phyloP scores from a whole-genome alignment of 2,329 filamentous ascomycete genomes.

The Fusarium sterilihyphosum region DNA sequence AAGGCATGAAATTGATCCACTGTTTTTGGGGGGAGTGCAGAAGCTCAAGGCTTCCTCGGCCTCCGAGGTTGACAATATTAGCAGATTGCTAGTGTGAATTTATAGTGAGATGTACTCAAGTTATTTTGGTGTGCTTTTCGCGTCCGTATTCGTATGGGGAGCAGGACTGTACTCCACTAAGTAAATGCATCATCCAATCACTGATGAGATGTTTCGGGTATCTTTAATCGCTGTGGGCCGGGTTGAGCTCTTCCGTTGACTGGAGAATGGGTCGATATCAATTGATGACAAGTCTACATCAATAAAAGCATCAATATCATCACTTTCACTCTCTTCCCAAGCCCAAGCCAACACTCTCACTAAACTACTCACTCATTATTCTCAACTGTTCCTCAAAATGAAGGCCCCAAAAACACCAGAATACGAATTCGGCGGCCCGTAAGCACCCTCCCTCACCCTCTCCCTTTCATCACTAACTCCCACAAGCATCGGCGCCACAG shows the following conservation, averaged over 20 bases:
- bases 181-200: fast-evolving
- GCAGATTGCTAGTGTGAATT: fast-evolving
- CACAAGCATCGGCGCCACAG: slow-evolving; percentile 73
- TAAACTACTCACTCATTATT: background rate
- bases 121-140: background rate
- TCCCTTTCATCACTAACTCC: background rate
- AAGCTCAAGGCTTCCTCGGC: background rate
- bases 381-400: slow-evolving; percentile 3
- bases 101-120: fast-evolving
- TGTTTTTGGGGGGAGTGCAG: background rate
- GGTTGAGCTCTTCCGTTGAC: slow-evolving; percentile 24
- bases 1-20: background rate
- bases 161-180: background rate
- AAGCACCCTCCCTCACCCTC: background rate
- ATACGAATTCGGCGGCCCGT: slow-evolving; percentile 51
- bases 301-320: background rate
- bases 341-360: background rate
- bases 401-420: background rate
- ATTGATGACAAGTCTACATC: background rate
- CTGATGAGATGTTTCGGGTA: background rate
- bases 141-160: slow-evolving; percentile 13
- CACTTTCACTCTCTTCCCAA: too few relatives aligned
- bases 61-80: background rate
- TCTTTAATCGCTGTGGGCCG: slow-evolving; percentile 25
- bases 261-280: slow-evolving; percentile 32